A percentile compares a stretch with the other conserved stretches of the same genome.
Conservation (phyloP, 1,139 yeast genomes). For the Diutina mesorugosa region DNA sequence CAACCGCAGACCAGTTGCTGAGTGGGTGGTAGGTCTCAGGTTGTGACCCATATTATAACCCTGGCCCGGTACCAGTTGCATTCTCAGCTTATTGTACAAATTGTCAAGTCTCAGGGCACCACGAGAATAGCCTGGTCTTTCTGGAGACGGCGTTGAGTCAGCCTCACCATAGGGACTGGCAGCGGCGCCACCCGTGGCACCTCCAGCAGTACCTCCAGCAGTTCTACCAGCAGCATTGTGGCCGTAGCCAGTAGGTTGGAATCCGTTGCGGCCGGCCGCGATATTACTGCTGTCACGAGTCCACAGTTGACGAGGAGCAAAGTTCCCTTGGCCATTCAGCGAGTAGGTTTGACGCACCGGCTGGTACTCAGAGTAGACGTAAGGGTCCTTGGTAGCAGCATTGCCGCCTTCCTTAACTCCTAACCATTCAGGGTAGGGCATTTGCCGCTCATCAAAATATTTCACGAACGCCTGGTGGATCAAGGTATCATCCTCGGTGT, state of each 20-base stretch:
- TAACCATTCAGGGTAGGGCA: slow-evolving; percentile 34
- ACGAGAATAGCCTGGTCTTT: neutral
- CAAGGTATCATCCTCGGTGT: slow-evolving; percentile 24
- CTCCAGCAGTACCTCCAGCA: neutral
- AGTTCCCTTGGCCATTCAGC: neutral
- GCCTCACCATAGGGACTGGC: neutral
- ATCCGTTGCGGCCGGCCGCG: neutral
- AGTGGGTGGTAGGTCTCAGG: slow-evolving; percentile 16
- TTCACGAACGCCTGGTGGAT: slow-evolving; percentile 33
- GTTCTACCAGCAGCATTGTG: neutral
- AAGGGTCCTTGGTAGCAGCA: neutral
- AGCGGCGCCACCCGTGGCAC: neutral
- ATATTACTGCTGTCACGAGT: neutral
- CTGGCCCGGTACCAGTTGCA: slow-evolving; percentile 12
- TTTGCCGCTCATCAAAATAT: slow-evolving; percentile 19
- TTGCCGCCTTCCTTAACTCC: slow-evolving; percentile 14
- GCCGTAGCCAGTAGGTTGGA: neutral
- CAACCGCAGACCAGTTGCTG: slow-evolving; percentile 11
- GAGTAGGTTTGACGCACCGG: neutral
- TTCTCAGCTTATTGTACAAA: slow-evolving; percentile 31
- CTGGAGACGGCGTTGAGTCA: neutral
- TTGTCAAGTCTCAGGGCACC: slow-evolving; percentile 17
- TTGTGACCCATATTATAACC: slow-evolving; percentile 13
- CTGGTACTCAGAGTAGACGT: neutral
- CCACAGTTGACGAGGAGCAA: slow-evolving; percentile 1